A percentile compares a stretch with the other conserved stretches of the same genome.
phyloP scores from a whole-genome alignment of 2,329 filamentous ascomycete genomes.

The Zasmidium citrigriseum region DNA sequence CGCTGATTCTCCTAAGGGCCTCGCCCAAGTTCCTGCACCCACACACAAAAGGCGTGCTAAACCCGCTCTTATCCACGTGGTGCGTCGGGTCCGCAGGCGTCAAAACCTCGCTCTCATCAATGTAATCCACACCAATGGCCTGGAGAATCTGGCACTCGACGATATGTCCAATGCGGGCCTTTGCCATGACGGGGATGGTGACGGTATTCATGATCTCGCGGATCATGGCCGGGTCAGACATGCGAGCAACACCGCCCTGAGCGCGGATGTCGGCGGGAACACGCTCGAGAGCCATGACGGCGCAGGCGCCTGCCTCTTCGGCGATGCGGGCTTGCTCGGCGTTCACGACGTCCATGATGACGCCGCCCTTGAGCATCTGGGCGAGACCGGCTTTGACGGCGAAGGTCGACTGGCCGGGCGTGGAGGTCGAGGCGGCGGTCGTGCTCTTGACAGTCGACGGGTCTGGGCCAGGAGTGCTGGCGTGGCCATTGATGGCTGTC shows the following conservation, averaged over 20 bases:
- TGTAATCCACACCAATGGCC: slow-evolving; percentile 92
- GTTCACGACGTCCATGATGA: slow-evolving; percentile 99
- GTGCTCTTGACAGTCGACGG: slow-evolving; percentile 21
- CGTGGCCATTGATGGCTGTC: slow-evolving; percentile 23
- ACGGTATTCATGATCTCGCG: slow-evolving; percentile 92
- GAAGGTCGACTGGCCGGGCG: slow-evolving; percentile 58
- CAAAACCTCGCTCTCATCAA: slow-evolving; percentile 96
- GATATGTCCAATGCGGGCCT: slow-evolving; percentile 95
- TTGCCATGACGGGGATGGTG: slow-evolving; percentile 98
- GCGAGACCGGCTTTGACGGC: slow-evolving; percentile 92
- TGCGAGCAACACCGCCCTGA: slow-evolving; percentile 90
- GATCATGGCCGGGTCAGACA: slow-evolving; percentile 95
- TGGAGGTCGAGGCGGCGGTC: slow-evolving; percentile 19
- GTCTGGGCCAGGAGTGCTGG: slow-evolving; percentile 16
- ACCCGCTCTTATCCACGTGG: slow-evolving; percentile 88
- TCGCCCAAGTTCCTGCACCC: slow-evolving; percentile 94
- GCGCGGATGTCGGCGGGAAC: slow-evolving; percentile 94
- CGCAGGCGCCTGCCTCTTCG: slow-evolving; percentile 91
- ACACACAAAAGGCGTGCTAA: slow-evolving; percentile 89
- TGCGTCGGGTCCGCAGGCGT: slow-evolving; percentile 88
- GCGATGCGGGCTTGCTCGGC: slow-evolving; percentile 91
- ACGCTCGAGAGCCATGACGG: slow-evolving; percentile 98
- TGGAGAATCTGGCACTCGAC: slow-evolving; percentile 98
- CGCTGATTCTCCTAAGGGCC: slow-evolving; percentile 83
- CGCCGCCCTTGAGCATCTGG: slow-evolving; percentile 97